Evolutionary conservation across 192 early-diverging fungal species (phyloP).

Genomic region (Funneliformis geosporum): DNA sequence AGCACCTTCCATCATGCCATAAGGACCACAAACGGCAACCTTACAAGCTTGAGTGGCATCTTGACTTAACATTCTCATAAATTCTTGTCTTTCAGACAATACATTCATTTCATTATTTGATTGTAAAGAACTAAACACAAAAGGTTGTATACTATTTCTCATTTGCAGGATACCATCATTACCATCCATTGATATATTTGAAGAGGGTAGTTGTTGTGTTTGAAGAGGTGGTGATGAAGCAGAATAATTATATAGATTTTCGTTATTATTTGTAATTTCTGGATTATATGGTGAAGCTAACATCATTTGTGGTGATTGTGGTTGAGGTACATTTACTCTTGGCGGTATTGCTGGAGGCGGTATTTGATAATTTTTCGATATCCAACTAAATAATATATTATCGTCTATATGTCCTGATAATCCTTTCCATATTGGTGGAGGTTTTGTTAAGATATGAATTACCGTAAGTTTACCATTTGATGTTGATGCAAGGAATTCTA

Average conservation of each 20-base stretch:
- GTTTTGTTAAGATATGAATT: background rate
- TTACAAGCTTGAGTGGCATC: background rate
- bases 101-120: background rate
- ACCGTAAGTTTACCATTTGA: constrained; percentile 1
- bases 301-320: background rate
- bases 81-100: constrained; percentile 3
- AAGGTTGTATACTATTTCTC: background rate
- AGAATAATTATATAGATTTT: background rate
- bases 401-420: background rate
- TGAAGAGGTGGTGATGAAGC: background rate
- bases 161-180: background rate
- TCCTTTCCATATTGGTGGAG: constrained; percentile 12
- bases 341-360: constrained; percentile 1
- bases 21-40: constrained; percentile 16
- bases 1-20: constrained; percentile 5
- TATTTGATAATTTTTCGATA: background rate
- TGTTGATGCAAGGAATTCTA: background rate
- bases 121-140: background rate
- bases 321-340: background rate
- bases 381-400: background rate
- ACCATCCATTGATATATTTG: background rate
- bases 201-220: no score
- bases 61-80: background rate
- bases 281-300: background rate
- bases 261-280: background rate